Evolutionary conservation across 352 stramenopile genomes (phyloP).

Genomic region (Poterioochromonas sp.): DNA sequence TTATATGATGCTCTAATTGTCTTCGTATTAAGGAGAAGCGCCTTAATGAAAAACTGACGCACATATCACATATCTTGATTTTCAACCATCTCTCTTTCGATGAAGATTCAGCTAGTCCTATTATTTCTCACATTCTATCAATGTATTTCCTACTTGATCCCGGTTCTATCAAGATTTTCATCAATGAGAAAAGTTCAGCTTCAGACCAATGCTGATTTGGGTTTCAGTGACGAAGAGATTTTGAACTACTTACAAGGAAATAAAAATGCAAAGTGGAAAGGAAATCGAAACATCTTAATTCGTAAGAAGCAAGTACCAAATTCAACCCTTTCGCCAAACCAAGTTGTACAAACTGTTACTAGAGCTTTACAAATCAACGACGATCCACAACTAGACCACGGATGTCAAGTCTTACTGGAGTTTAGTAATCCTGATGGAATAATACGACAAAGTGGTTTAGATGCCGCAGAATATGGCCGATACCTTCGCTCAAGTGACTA

Average conservation of each 20-base stretch:
- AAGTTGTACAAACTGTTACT: neutral
- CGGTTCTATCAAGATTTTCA: too few relatives aligned
- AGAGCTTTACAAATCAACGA: neutral
- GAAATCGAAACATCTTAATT: neutral
- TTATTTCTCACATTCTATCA: too few relatives aligned
- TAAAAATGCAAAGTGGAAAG: constrained; percentile 1
- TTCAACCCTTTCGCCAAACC: neutral
- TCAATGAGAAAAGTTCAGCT: neutral
- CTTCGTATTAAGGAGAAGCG: neutral
- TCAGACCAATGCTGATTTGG: neutral
- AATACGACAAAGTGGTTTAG: neutral
- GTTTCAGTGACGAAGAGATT: neutral
- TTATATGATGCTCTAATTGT: neutral
- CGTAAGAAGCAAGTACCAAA: constrained; percentile 2
- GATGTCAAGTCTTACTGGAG: neutral
- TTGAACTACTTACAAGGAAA: neutral
- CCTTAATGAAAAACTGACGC: too few relatives aligned
- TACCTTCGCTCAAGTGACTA: neutral
- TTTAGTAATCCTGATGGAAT: neutral
- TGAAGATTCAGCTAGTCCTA: too few relatives aligned
- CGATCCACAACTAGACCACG: constrained; percentile 18
- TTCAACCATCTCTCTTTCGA: too few relatives aligned
- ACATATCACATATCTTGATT: too few relatives aligned
- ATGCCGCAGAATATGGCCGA: constrained; percentile 12
- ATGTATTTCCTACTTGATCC: too few relatives aligned